Percentiles rank a stretch among this genome's conserved stretches.
Evolutionary conservation across 495 filamentous ascomycete genomes (phyloP).

Genomic region (Hypoxylon trugodes): DNA sequence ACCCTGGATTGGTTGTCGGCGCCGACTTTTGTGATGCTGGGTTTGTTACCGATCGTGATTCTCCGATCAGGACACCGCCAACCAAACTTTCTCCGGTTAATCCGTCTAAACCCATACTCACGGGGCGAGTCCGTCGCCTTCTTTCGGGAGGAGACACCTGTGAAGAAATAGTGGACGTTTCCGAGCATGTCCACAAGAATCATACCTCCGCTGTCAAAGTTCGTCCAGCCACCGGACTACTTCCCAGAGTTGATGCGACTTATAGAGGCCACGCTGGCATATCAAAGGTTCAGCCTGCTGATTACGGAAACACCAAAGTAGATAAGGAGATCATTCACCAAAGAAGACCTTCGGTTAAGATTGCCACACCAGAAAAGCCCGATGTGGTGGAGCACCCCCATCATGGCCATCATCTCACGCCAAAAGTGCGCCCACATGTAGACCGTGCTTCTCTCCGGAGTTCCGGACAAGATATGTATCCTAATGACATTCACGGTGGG

Average conservation of each 20-base stretch:
- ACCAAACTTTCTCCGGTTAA: conserved; percentile 11
- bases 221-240: conserved; percentile 38
- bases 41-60: conserved; percentile 17
- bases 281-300: conserved; percentile 29
- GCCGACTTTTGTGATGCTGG: conserved; percentile 32
- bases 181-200: conserved; percentile 40
- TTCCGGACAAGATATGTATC: not conserved
- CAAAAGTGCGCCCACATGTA: conserved; percentile 12
- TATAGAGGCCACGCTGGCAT: conserved; percentile 23
- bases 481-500: conserved; percentile 25
- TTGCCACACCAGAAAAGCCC: not conserved
- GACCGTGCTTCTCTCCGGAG: conserved; percentile 8
- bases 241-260: not conserved
- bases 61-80: conserved; percentile 28
- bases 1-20: conserved; percentile 15
- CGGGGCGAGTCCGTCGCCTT: conserved; percentile 38
- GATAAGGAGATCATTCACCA: conserved; percentile 12
- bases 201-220: conserved; percentile 47
- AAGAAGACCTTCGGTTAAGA: not conserved
- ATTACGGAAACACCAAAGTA: not conserved
- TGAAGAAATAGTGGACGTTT: conserved; percentile 42
- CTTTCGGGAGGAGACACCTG: conserved; percentile 42
- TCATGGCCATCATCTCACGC: conserved; percentile 17
- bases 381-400: conserved; percentile 23
- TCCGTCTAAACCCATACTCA: conserved; percentile 1